Percentiles rank a stretch among this genome's conserved stretches.
Conservation (phyloP, 768 basidiomycete genomes). For the Lactifluus pinguis region DNA sequence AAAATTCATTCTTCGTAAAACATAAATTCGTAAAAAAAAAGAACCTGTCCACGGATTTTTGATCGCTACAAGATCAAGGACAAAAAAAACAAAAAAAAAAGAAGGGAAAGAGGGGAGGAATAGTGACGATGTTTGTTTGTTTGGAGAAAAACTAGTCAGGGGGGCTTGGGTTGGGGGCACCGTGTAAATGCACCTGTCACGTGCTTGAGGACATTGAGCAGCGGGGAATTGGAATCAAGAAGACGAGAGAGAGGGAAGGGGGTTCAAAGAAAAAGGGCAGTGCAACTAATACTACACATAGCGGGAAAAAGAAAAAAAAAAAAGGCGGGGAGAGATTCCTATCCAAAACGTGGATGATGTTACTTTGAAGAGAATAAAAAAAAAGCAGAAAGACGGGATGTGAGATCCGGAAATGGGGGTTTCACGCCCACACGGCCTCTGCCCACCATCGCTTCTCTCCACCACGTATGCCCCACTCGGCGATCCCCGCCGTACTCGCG, state of each 20-base stretch:
- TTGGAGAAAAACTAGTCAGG: no score
- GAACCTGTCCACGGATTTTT: no score
- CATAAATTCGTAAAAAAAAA: no score
- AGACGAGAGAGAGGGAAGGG: no score
- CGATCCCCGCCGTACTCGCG: constrained; percentile 54
- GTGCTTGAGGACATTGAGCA: not conserved
- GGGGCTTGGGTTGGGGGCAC: constrained; percentile 20
- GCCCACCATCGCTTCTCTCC: constrained; percentile 70
- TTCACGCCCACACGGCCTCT: constrained; percentile 37
- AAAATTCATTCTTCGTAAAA: no score
- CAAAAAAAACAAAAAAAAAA: no score
- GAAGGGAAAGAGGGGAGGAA: no score
- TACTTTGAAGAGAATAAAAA: not conserved
- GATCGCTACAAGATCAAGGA: no score
- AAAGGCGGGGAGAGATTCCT: not conserved
- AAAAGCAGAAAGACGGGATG: not conserved
- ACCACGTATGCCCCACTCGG: constrained; percentile 57
- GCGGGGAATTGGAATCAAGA: not conserved
- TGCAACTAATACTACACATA: not conserved
- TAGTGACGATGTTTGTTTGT: no score
- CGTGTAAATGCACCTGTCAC: no score
- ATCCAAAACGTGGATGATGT: not conserved
- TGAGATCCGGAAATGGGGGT: no score
- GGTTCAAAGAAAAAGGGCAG: no score
- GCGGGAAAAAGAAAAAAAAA: not conserved